A percentile compares a stretch with the other conserved stretches of the same genome.
These are phyloP conservation scores for Pyrenochaeta sp. DNA, from an alignment of 2,329 filamentous ascomycete species.

Conservation along the genomic window DNA sequence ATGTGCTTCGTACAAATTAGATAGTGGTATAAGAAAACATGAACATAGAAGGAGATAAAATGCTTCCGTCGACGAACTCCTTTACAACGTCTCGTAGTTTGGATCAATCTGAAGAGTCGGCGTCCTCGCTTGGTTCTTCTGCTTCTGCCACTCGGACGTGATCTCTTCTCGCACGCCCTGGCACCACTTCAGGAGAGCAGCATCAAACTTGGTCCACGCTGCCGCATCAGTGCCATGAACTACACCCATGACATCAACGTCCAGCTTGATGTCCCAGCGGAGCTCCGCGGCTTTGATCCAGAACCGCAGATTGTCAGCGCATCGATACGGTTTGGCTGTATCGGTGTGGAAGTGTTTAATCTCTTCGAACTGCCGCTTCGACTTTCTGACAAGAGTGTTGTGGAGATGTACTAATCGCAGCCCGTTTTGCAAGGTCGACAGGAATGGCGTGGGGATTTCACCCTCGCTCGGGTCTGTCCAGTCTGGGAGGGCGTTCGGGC, in stretches of 20 bases:
- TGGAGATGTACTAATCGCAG: slow-evolving; percentile 85
- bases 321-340: slow-evolving; percentile 91
- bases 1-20: slow-evolving; percentile 34
- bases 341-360: slow-evolving; percentile 93
- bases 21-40: slow-evolving; percentile 30
- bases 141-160: slow-evolving; percentile 70
- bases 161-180: slow-evolving; percentile 84
- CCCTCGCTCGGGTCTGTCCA: slow-evolving; percentile 69
- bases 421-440: slow-evolving; percentile 78
- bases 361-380: slow-evolving; percentile 83
- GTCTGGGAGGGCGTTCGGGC: slow-evolving; percentile 67
- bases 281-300: slow-evolving; percentile 97
- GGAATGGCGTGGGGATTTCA: slow-evolving; percentile 74
- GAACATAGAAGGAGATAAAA: slow-evolving; percentile 35
- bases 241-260: slow-evolving; percentile 84
- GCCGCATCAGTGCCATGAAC: slow-evolving; percentile 76
- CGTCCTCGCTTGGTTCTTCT: slow-evolving; percentile 46
- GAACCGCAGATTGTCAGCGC: slow-evolving; percentile 91
- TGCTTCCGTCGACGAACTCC: not conserved
- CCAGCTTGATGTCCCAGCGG: slow-evolving; percentile 86
- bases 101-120: slow-evolving; percentile 52
- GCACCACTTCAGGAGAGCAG: slow-evolving; percentile 84
- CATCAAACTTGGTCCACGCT: slow-evolving; percentile 84
- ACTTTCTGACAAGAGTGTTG: slow-evolving; percentile 86
- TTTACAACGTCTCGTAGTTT: slow-evolving; percentile 40